These are phyloP conservation scores for Eucalyptus curtisii DNA, from an alignment of 345 rosid genomes.

Conservation along the genomic window DNA sequence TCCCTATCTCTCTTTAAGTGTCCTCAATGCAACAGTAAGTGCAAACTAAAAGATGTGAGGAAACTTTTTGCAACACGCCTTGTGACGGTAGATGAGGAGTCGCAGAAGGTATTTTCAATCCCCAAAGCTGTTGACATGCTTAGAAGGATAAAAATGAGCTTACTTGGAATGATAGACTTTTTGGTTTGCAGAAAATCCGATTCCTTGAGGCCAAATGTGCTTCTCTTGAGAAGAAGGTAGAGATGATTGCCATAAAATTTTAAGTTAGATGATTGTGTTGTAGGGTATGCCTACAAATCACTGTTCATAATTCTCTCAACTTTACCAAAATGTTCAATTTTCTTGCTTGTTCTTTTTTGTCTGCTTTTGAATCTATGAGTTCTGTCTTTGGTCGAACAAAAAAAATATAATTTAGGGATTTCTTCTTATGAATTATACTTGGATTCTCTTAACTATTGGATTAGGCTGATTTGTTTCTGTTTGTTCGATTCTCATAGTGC, in stretches of 20 bases:
- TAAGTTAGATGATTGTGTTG: not conserved
- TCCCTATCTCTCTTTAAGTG: slow-evolving; percentile 34
- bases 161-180: not conserved
- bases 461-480: not conserved
- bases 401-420: not conserved
- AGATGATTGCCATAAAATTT: not conserved
- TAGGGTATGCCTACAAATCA: not conserved
- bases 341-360: not conserved
- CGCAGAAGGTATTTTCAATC: slow-evolving; percentile 37
- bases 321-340: not conserved
- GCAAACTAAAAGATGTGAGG: slow-evolving; percentile 50
- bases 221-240: slow-evolving; percentile 51
- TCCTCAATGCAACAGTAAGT: slow-evolving; percentile 67
- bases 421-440: not conserved
- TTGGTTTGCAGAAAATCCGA: slow-evolving; percentile 41
- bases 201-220: slow-evolving; percentile 52
- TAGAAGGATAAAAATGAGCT: not conserved
- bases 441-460: not conserved
- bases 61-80: slow-evolving; percentile 63
- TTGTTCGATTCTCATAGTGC: not conserved
- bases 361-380: not conserved
- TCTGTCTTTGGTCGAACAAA: not conserved
- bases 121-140: not conserved
- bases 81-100: slow-evolving; percentile 66
- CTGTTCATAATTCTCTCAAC: not conserved